Percentiles rank a stretch among this genome's conserved stretches.
Conservation (phyloP, 2,329 filamentous ascomycete genomes). For the Pseudovirgaria hyperparasitica region DNA sequence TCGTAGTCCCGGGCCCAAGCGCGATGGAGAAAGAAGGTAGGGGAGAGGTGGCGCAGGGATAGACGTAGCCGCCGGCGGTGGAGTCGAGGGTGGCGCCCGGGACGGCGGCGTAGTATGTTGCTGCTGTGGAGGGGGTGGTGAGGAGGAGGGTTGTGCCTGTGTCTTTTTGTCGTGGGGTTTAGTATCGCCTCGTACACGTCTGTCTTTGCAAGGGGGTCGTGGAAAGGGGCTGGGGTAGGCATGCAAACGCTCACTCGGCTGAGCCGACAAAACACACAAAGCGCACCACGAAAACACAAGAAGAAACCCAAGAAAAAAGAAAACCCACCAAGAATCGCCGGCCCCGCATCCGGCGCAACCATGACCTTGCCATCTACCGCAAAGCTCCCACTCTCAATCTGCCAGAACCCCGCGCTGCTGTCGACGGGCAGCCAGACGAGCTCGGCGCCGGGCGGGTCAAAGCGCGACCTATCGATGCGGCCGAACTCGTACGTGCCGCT, state of each 20-base stretch:
- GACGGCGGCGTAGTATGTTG: constrained; percentile 32
- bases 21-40: constrained; percentile 38
- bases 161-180: constrained; percentile 21
- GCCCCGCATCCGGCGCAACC: constrained; percentile 35
- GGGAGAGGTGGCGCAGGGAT: constrained; percentile 27
- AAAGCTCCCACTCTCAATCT: constrained; percentile 47
- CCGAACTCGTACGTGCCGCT: constrained; percentile 64
- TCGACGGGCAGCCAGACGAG: constrained; percentile 52
- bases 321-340: constrained; percentile 28
- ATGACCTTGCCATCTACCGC: constrained; percentile 42
- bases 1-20: too few relatives aligned
- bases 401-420: constrained; percentile 54
- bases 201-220: neutral
- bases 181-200: neutral
- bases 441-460: constrained; percentile 46
- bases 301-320: neutral
- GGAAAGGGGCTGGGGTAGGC: neutral
- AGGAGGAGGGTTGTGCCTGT: constrained; percentile 52
- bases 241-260: too few relatives aligned
- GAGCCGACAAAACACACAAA: too few relatives aligned
- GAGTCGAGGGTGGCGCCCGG: constrained; percentile 22
- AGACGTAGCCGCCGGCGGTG: constrained; percentile 30
- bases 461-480: constrained; percentile 50
- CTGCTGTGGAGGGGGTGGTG: constrained; percentile 39
- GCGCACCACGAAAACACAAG: too few relatives aligned